Conservation (phyloP, 208 protist genomes). For the Trypanosoma scelopori region DNA sequence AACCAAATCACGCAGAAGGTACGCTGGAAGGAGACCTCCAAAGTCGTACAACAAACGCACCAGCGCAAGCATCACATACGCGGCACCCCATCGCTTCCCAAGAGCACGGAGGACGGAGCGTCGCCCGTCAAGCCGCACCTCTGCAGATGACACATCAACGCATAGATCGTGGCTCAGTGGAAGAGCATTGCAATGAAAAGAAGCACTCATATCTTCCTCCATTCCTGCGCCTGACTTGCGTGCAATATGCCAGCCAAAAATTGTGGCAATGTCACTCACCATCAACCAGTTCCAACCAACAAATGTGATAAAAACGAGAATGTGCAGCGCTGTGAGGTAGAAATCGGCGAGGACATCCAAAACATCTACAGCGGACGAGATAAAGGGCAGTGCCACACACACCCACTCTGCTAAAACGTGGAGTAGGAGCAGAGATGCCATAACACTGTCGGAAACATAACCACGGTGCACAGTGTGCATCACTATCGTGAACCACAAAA, state of each 20-base stretch:
- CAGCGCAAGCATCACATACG: conserved; percentile 13
- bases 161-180: conserved; percentile 15
- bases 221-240: not conserved
- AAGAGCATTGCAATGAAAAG: not conserved
- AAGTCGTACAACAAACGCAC: conserved; percentile 23
- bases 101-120: conserved; percentile 9
- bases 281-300: conserved; percentile 25
- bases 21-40: conserved; percentile 20
- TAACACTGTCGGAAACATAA: not conserved
- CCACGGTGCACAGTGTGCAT: not conserved
- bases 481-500: conserved; percentile 3
- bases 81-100: conserved; percentile 11
- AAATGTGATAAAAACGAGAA: conserved; percentile 11
- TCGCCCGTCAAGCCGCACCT: not conserved
- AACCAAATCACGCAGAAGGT: conserved; percentile 27
- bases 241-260: conserved; percentile 11
- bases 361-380: not conserved
- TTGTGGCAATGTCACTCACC: conserved; percentile 14
- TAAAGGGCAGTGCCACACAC: conserved; percentile 2
- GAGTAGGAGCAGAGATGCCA: not conserved
- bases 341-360: not conserved
- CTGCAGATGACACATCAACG: not conserved
- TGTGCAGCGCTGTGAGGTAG: conserved; percentile 9
- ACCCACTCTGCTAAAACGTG: conserved; percentile 14
- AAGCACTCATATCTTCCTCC: too few relatives aligned